These are phyloP conservation scores for Pleurotus platypus DNA, from an alignment of 768 basidiomycete species.

Conservation along the genomic window DNA sequence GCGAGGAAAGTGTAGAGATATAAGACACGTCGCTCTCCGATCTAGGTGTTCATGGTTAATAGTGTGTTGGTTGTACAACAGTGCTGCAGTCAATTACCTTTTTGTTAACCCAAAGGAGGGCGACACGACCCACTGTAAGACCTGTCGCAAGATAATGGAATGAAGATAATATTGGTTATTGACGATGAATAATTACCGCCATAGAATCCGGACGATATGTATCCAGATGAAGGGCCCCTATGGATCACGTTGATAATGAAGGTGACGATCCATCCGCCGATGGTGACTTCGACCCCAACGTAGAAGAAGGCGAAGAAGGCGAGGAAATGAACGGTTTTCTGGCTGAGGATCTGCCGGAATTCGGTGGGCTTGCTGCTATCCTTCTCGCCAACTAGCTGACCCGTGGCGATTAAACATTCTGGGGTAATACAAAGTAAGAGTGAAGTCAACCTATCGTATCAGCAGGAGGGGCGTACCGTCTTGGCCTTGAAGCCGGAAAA, in stretches of 20 bases:
- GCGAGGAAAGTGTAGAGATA: constrained; percentile 49
- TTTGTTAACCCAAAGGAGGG: constrained; percentile 52
- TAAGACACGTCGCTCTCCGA: constrained; percentile 53
- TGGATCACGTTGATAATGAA: constrained; percentile 41
- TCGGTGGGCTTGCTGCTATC: constrained; percentile 32
- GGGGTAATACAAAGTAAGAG: not conserved
- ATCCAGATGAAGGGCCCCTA: constrained; percentile 46
- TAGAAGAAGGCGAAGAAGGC: constrained; percentile 65
- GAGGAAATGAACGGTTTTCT: constrained; percentile 55
- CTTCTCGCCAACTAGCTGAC: constrained; percentile 38
- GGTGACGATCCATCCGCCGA: constrained; percentile 68
- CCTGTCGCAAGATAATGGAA: constrained; percentile 28
- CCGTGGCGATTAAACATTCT: constrained; percentile 57
- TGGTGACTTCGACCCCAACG: constrained; percentile 66
- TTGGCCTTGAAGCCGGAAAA: constrained; percentile 70
- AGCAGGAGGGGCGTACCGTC: constrained; percentile 42
- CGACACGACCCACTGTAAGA: constrained; percentile 52
- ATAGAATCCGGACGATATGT: constrained; percentile 56
- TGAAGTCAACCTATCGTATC: not conserved
- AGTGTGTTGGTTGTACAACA: not conserved
- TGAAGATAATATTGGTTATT: not conserved
- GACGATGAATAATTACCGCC: constrained; percentile 34
- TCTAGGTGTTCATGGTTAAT: constrained; percentile 20
- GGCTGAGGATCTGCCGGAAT: constrained; percentile 47
- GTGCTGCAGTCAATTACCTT: constrained; percentile 31